Base-by-base conservation (phyloP, 495 filamentous ascomycete species). In the Endocarpon pusillum region DNA sequence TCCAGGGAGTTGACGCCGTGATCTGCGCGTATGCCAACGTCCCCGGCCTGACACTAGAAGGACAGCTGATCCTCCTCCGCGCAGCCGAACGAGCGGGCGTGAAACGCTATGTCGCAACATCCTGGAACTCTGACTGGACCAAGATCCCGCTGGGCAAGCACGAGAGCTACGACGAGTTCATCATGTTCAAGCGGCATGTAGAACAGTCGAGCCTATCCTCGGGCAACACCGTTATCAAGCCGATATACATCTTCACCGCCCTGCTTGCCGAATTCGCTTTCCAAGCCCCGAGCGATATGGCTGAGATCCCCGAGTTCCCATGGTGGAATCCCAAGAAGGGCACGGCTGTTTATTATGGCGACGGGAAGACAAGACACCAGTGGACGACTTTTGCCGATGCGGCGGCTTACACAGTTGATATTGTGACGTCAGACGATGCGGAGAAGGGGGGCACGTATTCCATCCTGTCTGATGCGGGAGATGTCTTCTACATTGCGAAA, bases 51-150 rank as follows among this genome's bases (percentile, higher is more conserved):
- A 34, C 41, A 1, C 35, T 54, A 11, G 48, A 54, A 23, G 51
- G 42, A 1, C 46, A 54, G 21, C 39, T 52, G 15, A 34, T 54
- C 7, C 46, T 54, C 4, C 35, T 54, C n/a, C 48, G 46, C n/a
- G 46, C 46, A 1, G 43, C 43, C 1, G 51, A 52, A 23, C 33
- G 46, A 4, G 51, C 43, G 2, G 39, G 43, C 10, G 41, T 49
- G 19, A 45, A 41, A 26, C 19, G 37, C 17, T 47, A 41, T 30
- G 33, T 42, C 9, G 36, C 45, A 1, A 37, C 47, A 4, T 33
- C 26, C 12, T 51, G 44, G 47, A 51, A 36, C 25, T 41, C 32
- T 18, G 45, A 48, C 34, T 48, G 42, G 44, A 41, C 32, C 1
- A 14, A 21, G 8, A 22, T 45, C 1, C 16, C 21, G 8, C 40